Evolutionary conservation across 345 rosid genomes (phyloP).

Genomic region (Draba incana): DNA sequence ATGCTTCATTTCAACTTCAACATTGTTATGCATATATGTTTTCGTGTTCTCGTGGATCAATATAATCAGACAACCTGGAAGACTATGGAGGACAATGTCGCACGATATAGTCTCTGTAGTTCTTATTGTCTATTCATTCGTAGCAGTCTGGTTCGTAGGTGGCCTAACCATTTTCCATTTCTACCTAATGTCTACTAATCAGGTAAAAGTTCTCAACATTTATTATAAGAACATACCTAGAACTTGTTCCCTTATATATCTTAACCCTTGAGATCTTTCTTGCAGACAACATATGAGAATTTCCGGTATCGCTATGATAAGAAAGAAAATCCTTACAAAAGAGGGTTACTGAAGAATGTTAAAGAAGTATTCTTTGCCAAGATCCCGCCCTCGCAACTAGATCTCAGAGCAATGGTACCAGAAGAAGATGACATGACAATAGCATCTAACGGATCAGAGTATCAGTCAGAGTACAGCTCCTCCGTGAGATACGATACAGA

Average conservation of each 20-base stretch:
- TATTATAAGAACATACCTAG: slow-evolving; percentile 3
- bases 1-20: slow-evolving; percentile 72
- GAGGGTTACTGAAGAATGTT: slow-evolving; percentile 67
- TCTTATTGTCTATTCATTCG: slow-evolving; percentile 67
- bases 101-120: slow-evolving; percentile 79
- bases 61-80: slow-evolving; percentile 53
- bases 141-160: slow-evolving; percentile 90
- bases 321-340: slow-evolving; percentile 70
- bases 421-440: slow-evolving; percentile 42
- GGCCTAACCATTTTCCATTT: slow-evolving; percentile 82
- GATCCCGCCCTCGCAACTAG: slow-evolving; percentile 75
- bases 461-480: slow-evolving; percentile 38
- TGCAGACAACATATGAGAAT: slow-evolving; percentile 92
- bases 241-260: not conserved
- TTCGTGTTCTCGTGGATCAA: slow-evolving; percentile 90
- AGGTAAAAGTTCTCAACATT: slow-evolving; percentile 48
- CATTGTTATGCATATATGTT: slow-evolving; percentile 76
- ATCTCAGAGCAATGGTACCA: slow-evolving; percentile 65
- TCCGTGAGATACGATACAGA: slow-evolving; percentile 38
- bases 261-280: not conserved
- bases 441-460: slow-evolving; percentile 28
- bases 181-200: slow-evolving; percentile 87
- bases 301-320: slow-evolving; percentile 71
- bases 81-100: slow-evolving; percentile 78
- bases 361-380: slow-evolving; percentile 68